These are phyloP conservation scores for Paramicrosporidium saccamoebae DNA, from an alignment of 371 early-diverging fungal species.

Conservation along the genomic window DNA sequence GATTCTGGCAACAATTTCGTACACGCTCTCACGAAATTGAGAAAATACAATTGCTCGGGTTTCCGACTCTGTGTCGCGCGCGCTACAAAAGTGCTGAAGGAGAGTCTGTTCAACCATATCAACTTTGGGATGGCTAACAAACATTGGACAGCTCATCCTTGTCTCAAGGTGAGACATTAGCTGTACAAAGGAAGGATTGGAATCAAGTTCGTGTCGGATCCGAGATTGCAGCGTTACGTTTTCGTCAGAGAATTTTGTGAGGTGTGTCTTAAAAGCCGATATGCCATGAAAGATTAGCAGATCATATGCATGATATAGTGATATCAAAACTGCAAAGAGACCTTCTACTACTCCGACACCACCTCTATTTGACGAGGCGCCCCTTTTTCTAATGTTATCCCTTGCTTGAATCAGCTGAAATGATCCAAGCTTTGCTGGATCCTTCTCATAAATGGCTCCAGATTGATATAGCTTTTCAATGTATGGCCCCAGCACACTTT, in stretches of 20 bases:
- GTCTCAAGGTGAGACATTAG: slow-evolving; percentile 7
- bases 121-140: slow-evolving; percentile 50
- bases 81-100: slow-evolving; percentile 18
- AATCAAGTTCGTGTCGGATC: slow-evolving; percentile 6
- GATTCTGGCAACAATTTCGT: slow-evolving; percentile 33
- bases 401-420: slow-evolving; percentile 11
- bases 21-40: slow-evolving; percentile 45
- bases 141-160: slow-evolving; percentile 8
- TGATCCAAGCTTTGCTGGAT: slow-evolving; percentile 9
- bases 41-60: slow-evolving; percentile 66
- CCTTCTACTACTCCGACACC: slow-evolving; percentile 2
- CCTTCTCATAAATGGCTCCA: slow-evolving; percentile 9
- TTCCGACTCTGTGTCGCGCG: slow-evolving; percentile 2
- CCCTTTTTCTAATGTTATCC: slow-evolving; percentile 6
- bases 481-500: slow-evolving; percentile 9
- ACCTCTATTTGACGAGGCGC: slow-evolving; percentile 8
- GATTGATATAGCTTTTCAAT: slow-evolving; percentile 10
- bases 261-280: slow-evolving; percentile 11
- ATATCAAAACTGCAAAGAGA: slow-evolving; percentile 6
- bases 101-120: slow-evolving; percentile 20
- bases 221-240: slow-evolving; percentile 2
- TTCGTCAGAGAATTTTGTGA: slow-evolving; percentile 8
- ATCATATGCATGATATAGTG: slow-evolving; percentile 13
- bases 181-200: slow-evolving; percentile 6
- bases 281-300: slow-evolving; percentile 20